These are phyloP conservation scores for Theileria luwenshuni DNA, from an alignment of 169 alveolate genomes.

Conservation along the genomic window DNA sequence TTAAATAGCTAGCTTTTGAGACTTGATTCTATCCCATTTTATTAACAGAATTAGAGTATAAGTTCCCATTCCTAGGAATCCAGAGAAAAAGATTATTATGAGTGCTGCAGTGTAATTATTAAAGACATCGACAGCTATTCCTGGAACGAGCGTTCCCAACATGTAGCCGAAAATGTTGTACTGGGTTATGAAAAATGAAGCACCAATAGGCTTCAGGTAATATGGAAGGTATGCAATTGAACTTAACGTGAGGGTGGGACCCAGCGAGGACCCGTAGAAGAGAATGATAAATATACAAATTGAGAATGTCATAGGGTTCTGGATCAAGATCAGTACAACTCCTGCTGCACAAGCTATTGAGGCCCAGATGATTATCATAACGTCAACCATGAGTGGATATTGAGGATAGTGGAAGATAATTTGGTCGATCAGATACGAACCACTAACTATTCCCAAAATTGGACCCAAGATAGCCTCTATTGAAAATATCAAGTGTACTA, in stretches of 20 bases:
- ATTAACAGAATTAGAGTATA: not conserved
- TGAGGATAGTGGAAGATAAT: conserved; percentile 77
- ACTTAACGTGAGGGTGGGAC: conserved; percentile 49
- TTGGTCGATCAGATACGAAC: conserved; percentile 83
- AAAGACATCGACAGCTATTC: conserved; percentile 42
- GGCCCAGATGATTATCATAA: conserved; percentile 33
- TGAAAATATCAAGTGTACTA: conserved; percentile 72
- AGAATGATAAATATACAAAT: conserved; percentile 37
- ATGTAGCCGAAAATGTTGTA: conserved; percentile 62
- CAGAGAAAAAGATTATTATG: conserved; percentile 14
- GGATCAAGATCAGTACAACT: conserved; percentile 7
- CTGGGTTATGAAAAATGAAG: conserved; percentile 52
- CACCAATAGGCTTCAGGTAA: conserved; percentile 48
- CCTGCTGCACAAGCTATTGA: conserved; percentile 58
- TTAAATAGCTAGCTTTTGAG: too few relatives aligned
- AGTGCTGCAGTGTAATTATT: conserved; percentile 10
- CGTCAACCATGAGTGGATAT: conserved; percentile 26
- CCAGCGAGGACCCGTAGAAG: conserved; percentile 55
- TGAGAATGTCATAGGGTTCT: conserved; percentile 17
- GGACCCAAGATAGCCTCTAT: conserved; percentile 85
- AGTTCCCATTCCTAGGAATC: conserved; percentile 20
- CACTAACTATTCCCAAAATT: conserved; percentile 82
- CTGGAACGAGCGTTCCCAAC: conserved; percentile 51
- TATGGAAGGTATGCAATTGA: conserved; percentile 37
- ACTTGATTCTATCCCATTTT: too few relatives aligned